Evolutionary conservation across 257 asterid species (phyloP).

Genomic region (Nicotiana tabacum): DNA sequence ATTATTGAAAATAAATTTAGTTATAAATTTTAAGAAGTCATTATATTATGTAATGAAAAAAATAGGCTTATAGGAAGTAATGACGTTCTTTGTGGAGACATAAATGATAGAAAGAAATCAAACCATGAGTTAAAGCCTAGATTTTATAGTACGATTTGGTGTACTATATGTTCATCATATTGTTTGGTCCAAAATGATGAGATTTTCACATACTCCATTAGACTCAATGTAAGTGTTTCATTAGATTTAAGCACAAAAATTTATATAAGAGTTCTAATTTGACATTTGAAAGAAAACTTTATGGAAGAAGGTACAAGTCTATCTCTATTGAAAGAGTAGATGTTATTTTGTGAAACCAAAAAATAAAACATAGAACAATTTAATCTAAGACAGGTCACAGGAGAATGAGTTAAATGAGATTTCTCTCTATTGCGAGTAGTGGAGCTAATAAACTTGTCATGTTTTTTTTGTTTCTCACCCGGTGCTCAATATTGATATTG

Average conservation of each 20-base stretch:
- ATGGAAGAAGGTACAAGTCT: too few species aligned
- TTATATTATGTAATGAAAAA: background rate
- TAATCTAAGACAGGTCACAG: too few species aligned
- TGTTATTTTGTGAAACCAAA: too few species aligned
- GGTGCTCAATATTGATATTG: too few species aligned
- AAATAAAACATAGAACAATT: too few species aligned
- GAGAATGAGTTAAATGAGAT: too few species aligned
- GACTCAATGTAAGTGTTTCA: background rate
- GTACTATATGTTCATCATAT: constrained; percentile 3
- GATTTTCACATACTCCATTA: background rate
- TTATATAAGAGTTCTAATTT: background rate
- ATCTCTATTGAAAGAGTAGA: too few species aligned
- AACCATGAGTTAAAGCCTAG: background rate
- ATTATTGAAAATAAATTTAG: background rate
- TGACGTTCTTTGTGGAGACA: background rate
- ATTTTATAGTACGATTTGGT: background rate
- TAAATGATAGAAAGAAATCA: background rate
- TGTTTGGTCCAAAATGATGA: background rate
- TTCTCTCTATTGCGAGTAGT: too few species aligned
- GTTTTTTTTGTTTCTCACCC: too few species aligned
- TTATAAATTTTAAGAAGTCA: background rate
- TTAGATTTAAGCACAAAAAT: background rate
- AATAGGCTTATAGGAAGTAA: background rate
- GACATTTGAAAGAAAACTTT: background rate
- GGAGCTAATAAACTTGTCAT: too few species aligned